phyloP scores from a whole-genome alignment of 2,329 filamentous ascomycete species.

The Emergomyces pasteurianus region DNA sequence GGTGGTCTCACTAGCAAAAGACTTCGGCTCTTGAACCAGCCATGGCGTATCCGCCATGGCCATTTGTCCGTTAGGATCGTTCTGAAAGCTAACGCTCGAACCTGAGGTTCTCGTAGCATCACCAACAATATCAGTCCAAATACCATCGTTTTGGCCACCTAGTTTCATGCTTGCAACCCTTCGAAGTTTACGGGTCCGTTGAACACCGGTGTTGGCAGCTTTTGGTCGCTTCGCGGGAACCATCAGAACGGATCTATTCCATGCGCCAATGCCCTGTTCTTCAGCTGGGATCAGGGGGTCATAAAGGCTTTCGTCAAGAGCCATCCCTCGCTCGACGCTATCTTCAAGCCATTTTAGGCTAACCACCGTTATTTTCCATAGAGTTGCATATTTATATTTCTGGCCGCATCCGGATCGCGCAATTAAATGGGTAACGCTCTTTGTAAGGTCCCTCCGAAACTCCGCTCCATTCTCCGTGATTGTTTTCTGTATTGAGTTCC shows the following conservation, averaged over 20 bases:
- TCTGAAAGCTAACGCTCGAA: conserved; percentile 8
- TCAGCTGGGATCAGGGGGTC: conserved; percentile 58
- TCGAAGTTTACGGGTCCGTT: conserved; percentile 67
- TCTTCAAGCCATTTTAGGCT: conserved; percentile 76
- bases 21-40: conserved; percentile 23
- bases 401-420: conserved; percentile 67
- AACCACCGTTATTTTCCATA: conserved; percentile 71
- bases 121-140: conserved; percentile 86
- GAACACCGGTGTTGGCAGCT: conserved; percentile 35
- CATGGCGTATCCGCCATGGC: conserved; percentile 7
- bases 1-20: conserved; percentile 28
- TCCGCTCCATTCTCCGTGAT: conserved; percentile 62
- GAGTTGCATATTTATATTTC: conserved; percentile 79
- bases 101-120: conserved; percentile 2
- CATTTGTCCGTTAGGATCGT: conserved; percentile 8
- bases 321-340: conserved; percentile 75
- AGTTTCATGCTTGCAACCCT: conserved; percentile 79
- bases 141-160: conserved; percentile 61
- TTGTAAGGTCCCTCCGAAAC: conserved; percentile 81
- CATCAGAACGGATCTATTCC: conserved; percentile 42
- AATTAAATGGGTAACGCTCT: conserved; percentile 75
- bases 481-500: conserved; percentile 57
- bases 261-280: conserved; percentile 67
- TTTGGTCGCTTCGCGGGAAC: conserved; percentile 23
- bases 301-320: conserved; percentile 75